phyloP scores from a whole-genome alignment of 345 rosid genomes.

The Citrus unshiu region DNA sequence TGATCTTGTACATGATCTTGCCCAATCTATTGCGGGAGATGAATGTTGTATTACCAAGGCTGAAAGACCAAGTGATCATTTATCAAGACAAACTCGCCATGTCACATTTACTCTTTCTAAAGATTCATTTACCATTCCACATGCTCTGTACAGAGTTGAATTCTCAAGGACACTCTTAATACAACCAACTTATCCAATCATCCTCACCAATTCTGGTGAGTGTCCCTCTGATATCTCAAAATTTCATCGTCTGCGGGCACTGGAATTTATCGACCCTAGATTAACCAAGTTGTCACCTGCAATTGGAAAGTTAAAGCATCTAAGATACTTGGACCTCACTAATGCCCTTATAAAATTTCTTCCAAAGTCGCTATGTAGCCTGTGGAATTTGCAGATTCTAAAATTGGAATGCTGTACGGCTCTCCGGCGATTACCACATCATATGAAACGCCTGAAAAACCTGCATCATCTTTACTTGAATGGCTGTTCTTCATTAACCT shows the following conservation, averaged over 20 bases:
- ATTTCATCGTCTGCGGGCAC: background rate
- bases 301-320: background rate
- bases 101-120: background rate
- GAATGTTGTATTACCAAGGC: background rate
- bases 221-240: background rate
- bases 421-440: background rate
- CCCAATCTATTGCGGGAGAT: background rate
- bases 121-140: background rate
- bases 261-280: fast-evolving
- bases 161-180: background rate
- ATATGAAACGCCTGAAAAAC: background rate
- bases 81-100: background rate
- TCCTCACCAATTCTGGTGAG: background rate
- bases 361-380: background rate
- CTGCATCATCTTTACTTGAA: background rate
- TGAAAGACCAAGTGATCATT: background rate
- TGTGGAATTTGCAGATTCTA: conserved; percentile 2
- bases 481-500: background rate
- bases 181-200: background rate
- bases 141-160: background rate
- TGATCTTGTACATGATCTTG: conserved; percentile 25
- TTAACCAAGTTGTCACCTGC: background rate
- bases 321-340: conserved; percentile 2
- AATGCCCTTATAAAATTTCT: fast-evolving
- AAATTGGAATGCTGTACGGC: background rate